A percentile compares a stretch with the other conserved stretches of the same genome.
Evolutionary conservation across 306 rosid genomes (phyloP).

Genomic region (Prunus dulcis): DNA sequence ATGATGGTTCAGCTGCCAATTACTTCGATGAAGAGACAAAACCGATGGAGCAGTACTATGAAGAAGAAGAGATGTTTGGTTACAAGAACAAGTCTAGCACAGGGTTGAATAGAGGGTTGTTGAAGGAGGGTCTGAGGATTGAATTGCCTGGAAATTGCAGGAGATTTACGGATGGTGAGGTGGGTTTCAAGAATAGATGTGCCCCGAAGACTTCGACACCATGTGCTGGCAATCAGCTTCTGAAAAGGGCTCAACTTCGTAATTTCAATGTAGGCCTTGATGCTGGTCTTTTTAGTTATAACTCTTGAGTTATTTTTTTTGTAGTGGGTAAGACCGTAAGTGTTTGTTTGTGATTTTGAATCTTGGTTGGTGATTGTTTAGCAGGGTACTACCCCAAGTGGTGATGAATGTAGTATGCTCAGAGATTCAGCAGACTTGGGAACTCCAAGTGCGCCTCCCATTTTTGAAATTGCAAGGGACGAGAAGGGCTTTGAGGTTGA

Average conservation of each 20-base stretch:
- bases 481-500: constrained; percentile 31
- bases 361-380: constrained; percentile 1
- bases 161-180: constrained; percentile 64
- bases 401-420: constrained; percentile 32
- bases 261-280: constrained; percentile 32
- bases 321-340: background rate
- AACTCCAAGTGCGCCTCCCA: constrained; percentile 99
- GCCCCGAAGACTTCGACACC: constrained; percentile 56
- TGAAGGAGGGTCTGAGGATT: constrained; percentile 52
- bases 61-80: constrained; percentile 53
- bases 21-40: constrained; percentile 59
- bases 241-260: constrained; percentile 39
- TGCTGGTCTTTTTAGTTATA: background rate
- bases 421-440: constrained; percentile 60
- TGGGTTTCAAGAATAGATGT: constrained; percentile 43
- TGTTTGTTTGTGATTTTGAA: background rate
- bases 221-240: constrained; percentile 38
- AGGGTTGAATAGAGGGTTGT: constrained; percentile 51
- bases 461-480: constrained; percentile 34
- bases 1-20: constrained; percentile 26
- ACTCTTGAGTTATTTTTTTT: background rate
- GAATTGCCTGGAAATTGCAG: constrained; percentile 59
- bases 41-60: constrained; percentile 36
- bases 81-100: constrained; percentile 15
- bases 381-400: constrained; percentile 31